A percentile compares a stretch with the other conserved stretches of the same genome.
These are phyloP conservation scores for Candida broadrunensis DNA, from an alignment of 805 yeast species.

Conservation along the genomic window DNA sequence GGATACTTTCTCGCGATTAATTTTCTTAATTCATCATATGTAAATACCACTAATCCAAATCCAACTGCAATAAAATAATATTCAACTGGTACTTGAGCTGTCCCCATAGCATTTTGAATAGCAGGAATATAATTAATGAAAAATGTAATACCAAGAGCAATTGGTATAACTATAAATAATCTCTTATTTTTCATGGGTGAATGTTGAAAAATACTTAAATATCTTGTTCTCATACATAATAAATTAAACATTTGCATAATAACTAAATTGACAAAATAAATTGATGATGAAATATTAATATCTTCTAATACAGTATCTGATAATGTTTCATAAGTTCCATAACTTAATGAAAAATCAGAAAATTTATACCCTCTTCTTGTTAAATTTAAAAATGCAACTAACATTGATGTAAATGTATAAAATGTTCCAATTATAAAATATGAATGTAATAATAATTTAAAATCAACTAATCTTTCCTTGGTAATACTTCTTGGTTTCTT, in stretches of 20 bases:
- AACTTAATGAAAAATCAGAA: slow-evolving; percentile 30
- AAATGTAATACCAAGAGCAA: slow-evolving; percentile 37
- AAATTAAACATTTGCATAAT: slow-evolving; percentile 47
- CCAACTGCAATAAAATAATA: slow-evolving; percentile 46
- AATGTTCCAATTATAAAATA: slow-evolving; percentile 42
- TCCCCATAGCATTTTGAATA: slow-evolving; percentile 30
- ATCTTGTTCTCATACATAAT: slow-evolving; percentile 41
- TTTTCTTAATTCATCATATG: slow-evolving; percentile 44
- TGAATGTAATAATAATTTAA: slow-evolving; percentile 38
- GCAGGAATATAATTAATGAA: slow-evolving; percentile 43
- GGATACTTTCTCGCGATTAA: slow-evolving; percentile 34
- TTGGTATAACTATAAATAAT: slow-evolving; percentile 29
- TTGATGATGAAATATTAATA: slow-evolving; percentile 35
- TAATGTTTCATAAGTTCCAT: slow-evolving; percentile 24
- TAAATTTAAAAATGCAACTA: slow-evolving; percentile 37
- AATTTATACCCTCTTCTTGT: slow-evolving; percentile 34
- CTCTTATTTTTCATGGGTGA: slow-evolving; percentile 33
- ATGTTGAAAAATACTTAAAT: slow-evolving; percentile 40
- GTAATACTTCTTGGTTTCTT: slow-evolving; percentile 42
- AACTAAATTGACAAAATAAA: slow-evolving; percentile 46
- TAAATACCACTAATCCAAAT: slow-evolving; percentile 38
- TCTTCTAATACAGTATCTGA: slow-evolving; percentile 19
- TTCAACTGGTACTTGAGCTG: slow-evolving; percentile 41
- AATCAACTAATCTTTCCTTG: slow-evolving; percentile 40
- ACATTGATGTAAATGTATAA: slow-evolving; percentile 38